Evolutionary conservation across 2,329 filamentous ascomycete genomes (phyloP).

Genomic region (Lachnellula hyalina): DNA sequence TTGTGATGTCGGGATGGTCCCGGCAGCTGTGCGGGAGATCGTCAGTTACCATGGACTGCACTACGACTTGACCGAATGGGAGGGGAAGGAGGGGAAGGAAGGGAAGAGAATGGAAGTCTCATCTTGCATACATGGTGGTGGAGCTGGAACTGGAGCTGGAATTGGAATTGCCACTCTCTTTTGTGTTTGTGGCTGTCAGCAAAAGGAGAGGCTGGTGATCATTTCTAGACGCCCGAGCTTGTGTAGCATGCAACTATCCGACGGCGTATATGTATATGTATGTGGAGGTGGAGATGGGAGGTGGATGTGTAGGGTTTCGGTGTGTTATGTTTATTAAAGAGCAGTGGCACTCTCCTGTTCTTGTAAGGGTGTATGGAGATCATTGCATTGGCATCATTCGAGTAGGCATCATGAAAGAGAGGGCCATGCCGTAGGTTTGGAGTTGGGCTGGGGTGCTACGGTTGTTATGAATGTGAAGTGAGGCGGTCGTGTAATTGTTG

Average conservation of each 20-base stretch:
- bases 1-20: constrained; percentile 21
- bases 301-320: no score
- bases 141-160: no score
- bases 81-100: no score
- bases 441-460: neutral
- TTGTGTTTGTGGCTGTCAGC: constrained; percentile 10
- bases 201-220: constrained; percentile 10
- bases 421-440: neutral
- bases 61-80: neutral
- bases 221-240: constrained; percentile 15
- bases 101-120: neutral
- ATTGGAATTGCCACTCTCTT: constrained; percentile 1
- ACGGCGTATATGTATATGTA: constrained; percentile 2
- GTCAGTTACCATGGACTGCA: constrained; percentile 16
- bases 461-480: neutral
- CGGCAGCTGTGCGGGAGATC: constrained; percentile 12
- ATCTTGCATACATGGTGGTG: constrained; percentile 8
- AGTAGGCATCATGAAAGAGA: neutral
- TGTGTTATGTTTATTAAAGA: constrained; percentile 6
- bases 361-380: constrained; percentile 23
- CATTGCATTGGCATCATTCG: constrained; percentile 22
- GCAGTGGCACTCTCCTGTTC: constrained; percentile 23
- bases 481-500: constrained; percentile 22
- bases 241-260: constrained; percentile 25
- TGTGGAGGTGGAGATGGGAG: neutral